Base-by-base conservation (phyloP, 116 monocot genomes). In the Dioscorea cayenensis region DNA sequence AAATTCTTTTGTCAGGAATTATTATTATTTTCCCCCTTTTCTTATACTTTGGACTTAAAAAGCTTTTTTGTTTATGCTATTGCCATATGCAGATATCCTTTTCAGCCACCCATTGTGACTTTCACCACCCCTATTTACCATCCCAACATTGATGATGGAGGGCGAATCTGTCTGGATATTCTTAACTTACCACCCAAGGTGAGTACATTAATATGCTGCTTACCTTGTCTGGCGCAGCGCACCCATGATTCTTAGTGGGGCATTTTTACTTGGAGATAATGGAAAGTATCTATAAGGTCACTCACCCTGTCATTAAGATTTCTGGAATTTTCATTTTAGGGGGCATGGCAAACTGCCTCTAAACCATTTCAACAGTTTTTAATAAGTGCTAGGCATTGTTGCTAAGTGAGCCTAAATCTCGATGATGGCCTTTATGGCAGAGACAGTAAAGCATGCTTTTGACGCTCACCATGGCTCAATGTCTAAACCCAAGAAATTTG, bases 111-210 rank as follows among this genome's bases (percentile, higher is more conserved):
- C 5, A 90, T 78, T 67, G 87, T 95, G 48, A 87, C 89, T 25
- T 95, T 95, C 80, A 65, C 77, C 16, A 95, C 95, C 29, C 95
- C 92, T 21, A 92, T 92, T 67, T 95, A 95, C 68, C 95, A 95
- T 86, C 95, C 95, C 6, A 95, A 95, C 75, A 95, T 95, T 63
- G 95, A 95, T 49, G 85, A 89, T 79, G 92, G 95, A 70, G 95
- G 95, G 7, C 89, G 92, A 8, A 90, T 95, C 74, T 95, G 95
- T 60, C 92, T 95, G 21, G 92, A 95, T 81, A 95, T 95, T 79
- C 92, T 95, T 22, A 95, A 95, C 77, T 79, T 95, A 76, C 95
- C 95, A 51, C 95, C 95, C 74, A 95, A 95, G 92, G 95, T 95
- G 71, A 71, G 63, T 59, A 18, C 16, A 5, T 55, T 2, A 55